Evolutionary conservation across 169 alveolate species (phyloP).

Genomic region (Cytauxzoon felis): DNA sequence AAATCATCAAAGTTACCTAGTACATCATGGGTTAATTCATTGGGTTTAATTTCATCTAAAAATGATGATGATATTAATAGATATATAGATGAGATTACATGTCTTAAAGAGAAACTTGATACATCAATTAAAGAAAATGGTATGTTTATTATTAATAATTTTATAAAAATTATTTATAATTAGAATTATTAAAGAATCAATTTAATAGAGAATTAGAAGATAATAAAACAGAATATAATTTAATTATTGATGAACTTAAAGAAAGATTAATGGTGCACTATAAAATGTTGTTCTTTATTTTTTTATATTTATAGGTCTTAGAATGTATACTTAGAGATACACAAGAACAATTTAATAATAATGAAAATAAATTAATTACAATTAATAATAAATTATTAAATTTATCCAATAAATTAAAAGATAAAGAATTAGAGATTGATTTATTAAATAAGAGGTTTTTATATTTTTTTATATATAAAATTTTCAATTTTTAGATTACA

Average conservation of each 20-base stretch:
- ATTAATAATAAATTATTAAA: neutral
- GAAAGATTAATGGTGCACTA: constrained; percentile 43
- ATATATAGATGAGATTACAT: constrained; percentile 31
- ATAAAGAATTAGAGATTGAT: no score
- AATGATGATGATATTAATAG: neutral
- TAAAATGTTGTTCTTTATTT: no score
- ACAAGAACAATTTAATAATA: no score
- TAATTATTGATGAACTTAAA: constrained; percentile 39
- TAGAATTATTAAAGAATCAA: no score
- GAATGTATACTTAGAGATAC: no score
- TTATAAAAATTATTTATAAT: no score
- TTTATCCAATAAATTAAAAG: neutral
- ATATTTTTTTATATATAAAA: no score
- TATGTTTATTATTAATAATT: neutral
- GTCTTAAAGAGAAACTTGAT: constrained; percentile 46
- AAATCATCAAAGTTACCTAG: neutral
- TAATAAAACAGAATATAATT: constrained; percentile 23
- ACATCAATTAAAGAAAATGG: constrained; percentile 36
- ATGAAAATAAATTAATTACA: neutral
- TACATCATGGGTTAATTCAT: neutral
- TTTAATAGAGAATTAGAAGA: constrained; percentile 27
- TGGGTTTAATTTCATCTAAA: constrained; percentile 9
- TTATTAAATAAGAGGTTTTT: no score
- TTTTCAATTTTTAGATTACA: no score
- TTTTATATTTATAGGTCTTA: no score